phyloP scores from a whole-genome alignment of 2,329 filamentous ascomycete genomes.

The Colletotrichum tabaci region DNA sequence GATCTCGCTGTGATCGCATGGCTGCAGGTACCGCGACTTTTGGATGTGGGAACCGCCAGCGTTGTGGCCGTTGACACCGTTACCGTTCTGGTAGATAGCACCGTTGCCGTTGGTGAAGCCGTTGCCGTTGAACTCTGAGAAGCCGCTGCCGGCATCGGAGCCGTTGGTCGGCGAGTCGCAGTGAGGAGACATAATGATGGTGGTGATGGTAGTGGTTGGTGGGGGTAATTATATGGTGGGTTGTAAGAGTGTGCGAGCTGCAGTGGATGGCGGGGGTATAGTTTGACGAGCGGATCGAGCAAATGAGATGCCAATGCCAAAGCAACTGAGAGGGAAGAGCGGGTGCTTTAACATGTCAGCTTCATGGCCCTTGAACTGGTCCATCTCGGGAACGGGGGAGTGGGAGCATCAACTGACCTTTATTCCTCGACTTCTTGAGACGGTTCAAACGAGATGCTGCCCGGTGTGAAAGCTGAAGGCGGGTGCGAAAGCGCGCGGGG shows the following conservation, averaged over 20 bases:
- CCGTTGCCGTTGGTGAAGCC: slow-evolving; percentile 42
- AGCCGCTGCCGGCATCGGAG: slow-evolving; percentile 39
- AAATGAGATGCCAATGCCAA: slow-evolving; percentile 25
- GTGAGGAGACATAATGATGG: slow-evolving; percentile 54
- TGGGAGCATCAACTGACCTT: slow-evolving; percentile 41
- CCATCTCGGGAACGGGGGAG: slow-evolving; percentile 14
- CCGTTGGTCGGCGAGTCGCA: slow-evolving; percentile 51
- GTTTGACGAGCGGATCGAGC: slow-evolving; percentile 17
- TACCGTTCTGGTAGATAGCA: slow-evolving; percentile 29
- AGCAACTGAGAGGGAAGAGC: slow-evolving; percentile 26
- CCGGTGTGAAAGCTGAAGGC: slow-evolving; percentile 35
- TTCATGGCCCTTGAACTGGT: slow-evolving; percentile 20
- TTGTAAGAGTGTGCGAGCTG: slow-evolving; percentile 16
- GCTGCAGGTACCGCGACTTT: slow-evolving; percentile 61
- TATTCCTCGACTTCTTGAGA: slow-evolving; percentile 23
- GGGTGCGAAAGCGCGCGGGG: slow-evolving; percentile 37
- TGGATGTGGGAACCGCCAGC: slow-evolving; percentile 23
- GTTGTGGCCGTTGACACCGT: slow-evolving; percentile 36
- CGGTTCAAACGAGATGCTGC: slow-evolving; percentile 24
- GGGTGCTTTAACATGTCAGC: slow-evolving; percentile 37
- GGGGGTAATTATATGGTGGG: background rate
- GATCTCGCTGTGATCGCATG: slow-evolving; percentile 73
- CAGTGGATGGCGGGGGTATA: slow-evolving; percentile 20
- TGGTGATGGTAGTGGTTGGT: slow-evolving; percentile 12
- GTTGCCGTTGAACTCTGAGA: slow-evolving; percentile 43